Evolutionary conservation across 176 grass and related monocot genomes (phyloP).

Genomic region (Tillandsia fasciculata): DNA sequence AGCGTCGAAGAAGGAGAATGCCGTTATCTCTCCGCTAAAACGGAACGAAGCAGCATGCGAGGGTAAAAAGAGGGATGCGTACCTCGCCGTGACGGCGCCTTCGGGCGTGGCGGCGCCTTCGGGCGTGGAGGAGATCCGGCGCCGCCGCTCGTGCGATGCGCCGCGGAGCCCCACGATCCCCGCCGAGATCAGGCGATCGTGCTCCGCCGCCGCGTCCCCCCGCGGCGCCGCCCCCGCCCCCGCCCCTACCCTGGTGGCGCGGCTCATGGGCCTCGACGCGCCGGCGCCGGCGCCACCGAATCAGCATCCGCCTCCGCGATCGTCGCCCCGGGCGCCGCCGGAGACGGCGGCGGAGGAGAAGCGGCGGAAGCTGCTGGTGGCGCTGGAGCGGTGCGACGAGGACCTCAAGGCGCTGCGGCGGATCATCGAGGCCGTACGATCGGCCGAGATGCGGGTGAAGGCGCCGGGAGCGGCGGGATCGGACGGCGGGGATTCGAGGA

Average conservation of each 20-base stretch:
- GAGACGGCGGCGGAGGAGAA: constrained; percentile 50
- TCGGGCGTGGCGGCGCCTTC: not conserved
- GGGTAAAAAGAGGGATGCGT: constrained; percentile 1
- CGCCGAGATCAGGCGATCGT: constrained; percentile 43
- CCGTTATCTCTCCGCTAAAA: not conserved
- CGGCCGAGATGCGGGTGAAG: constrained; percentile 44
- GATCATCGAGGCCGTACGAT: constrained; percentile 77
- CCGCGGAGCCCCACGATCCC: constrained; percentile 73
- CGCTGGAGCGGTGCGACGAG: constrained; percentile 96
- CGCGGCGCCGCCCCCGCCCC: constrained; percentile 33
- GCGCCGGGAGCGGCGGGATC: constrained; percentile 11
- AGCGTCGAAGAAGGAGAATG: constrained; percentile 31
- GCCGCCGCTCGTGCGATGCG: constrained; percentile 43
- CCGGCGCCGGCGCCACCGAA: not conserved
- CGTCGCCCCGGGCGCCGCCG: constrained; percentile 9
- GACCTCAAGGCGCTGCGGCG: constrained; percentile 70
- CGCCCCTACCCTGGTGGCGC: constrained; percentile 51
- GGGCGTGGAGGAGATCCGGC: constrained; percentile 9
- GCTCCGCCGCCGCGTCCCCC: constrained; percentile 10
- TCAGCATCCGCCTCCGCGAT: not conserved
- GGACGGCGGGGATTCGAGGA: constrained; percentile 14
- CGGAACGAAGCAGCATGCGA: not conserved
- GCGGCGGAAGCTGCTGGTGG: constrained; percentile 69
- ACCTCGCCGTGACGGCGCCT: not conserved
- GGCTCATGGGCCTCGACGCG: constrained; percentile 93